Percentiles rank a stretch among this genome's conserved stretches.
Conservation (phyloP, 768 basidiomycete species). For the Boletus bicolor region DNA sequence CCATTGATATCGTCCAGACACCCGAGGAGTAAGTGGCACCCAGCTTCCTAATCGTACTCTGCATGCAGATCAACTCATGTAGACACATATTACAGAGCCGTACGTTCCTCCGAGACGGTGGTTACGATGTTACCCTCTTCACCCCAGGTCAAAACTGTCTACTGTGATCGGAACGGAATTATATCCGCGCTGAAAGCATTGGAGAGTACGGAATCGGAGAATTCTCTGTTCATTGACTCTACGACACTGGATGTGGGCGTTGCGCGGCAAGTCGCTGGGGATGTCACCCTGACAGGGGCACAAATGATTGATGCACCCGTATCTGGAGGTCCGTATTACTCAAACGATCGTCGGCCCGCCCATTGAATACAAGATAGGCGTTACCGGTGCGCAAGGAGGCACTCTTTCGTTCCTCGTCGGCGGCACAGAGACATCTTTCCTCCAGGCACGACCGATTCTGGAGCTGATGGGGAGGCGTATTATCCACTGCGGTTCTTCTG, state of each 20-base stretch:
- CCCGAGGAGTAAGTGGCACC: conserved; percentile 67
- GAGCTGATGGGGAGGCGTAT: conserved; percentile 76
- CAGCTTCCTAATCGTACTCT: not conserved
- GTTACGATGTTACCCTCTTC: conserved; percentile 93
- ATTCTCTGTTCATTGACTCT: conserved; percentile 79
- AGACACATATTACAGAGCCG: conserved; percentile 45
- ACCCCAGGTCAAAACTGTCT: conserved; percentile 80
- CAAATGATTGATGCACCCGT: conserved; percentile 92
- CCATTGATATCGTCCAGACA: conserved; percentile 53
- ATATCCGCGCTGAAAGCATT: conserved; percentile 58
- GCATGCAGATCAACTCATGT: conserved; percentile 5
- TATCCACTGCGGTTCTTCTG: conserved; percentile 80
- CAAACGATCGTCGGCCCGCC: not conserved
- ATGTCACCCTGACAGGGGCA: conserved; percentile 54
- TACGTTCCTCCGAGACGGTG: conserved; percentile 59
- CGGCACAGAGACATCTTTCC: conserved; percentile 58
- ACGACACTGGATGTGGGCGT: conserved; percentile 85
- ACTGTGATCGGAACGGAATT: conserved; percentile 57
- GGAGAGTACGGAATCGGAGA: conserved; percentile 31
- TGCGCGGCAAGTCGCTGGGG: conserved; percentile 59
- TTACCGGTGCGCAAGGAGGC: conserved; percentile 82
- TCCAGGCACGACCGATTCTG: conserved; percentile 56
- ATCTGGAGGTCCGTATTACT: conserved; percentile 67
- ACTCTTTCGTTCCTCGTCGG: conserved; percentile 92
- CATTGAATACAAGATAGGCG: conserved; percentile 45